A percentile compares a stretch with the other conserved stretches of the same genome.
Conservation (phyloP, 192 early-diverging fungal genomes). For the Coemansia aciculifera region DNA sequence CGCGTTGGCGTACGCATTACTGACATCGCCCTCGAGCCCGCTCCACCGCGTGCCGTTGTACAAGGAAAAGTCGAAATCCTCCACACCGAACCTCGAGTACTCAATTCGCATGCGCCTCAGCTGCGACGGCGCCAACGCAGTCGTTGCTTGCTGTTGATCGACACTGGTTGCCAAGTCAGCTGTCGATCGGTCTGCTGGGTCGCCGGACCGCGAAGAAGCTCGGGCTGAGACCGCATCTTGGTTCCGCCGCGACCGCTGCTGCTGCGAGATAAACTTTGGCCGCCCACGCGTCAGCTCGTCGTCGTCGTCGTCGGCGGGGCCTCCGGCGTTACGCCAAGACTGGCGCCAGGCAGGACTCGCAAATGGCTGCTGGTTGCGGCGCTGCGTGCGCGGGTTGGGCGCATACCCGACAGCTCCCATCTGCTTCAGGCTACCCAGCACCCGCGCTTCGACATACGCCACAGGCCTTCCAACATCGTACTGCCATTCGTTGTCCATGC, state of each 20-base stretch:
- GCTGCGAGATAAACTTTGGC: slow-evolving; percentile 47
- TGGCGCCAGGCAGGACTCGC: slow-evolving; percentile 24
- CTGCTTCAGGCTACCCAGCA: slow-evolving; percentile 79
- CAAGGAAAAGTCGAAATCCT: slow-evolving; percentile 99
- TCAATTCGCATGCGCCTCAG: slow-evolving; percentile 48
- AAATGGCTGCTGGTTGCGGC: slow-evolving; percentile 72
- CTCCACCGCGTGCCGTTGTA: slow-evolving; percentile 88
- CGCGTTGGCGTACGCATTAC: slow-evolving; percentile 88
- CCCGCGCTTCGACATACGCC: slow-evolving; percentile 70
- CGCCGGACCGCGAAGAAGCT: slow-evolving; percentile 4
- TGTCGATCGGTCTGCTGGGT: neutral
- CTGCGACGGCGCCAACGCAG: slow-evolving; percentile 30
- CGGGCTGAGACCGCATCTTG: slow-evolving; percentile 20
- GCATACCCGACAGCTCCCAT: slow-evolving; percentile 94
- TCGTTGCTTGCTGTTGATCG: slow-evolving; percentile 8
- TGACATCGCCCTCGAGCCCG: slow-evolving; percentile 90
- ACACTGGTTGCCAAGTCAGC: neutral
- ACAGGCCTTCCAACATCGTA: slow-evolving; percentile 76
- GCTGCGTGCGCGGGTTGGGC: slow-evolving; percentile 74
- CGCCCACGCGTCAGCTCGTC: slow-evolving; percentile 46
- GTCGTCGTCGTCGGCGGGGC: slow-evolving; percentile 20
- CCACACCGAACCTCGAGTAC: slow-evolving; percentile 87
- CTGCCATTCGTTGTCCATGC: slow-evolving; percentile 66
- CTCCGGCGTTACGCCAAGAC: slow-evolving; percentile 27
- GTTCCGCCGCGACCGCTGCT: slow-evolving; percentile 44